Evolutionary conservation across 805 yeast genomes (phyloP).

Genomic region (Hanseniaspora lachancei): DNA sequence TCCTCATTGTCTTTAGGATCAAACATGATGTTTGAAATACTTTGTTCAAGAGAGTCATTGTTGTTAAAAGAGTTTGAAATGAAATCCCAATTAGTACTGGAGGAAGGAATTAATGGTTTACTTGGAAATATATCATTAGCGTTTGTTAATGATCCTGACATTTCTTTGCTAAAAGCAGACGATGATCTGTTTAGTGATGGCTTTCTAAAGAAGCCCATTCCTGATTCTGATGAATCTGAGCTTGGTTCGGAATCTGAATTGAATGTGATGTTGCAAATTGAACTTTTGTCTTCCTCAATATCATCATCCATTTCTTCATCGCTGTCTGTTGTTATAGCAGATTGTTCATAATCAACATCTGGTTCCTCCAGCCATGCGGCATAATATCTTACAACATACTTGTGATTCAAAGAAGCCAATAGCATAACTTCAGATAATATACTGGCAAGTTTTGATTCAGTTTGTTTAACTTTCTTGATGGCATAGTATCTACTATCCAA

Average conservation of each 20-base stretch:
- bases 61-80: conserved; percentile 45
- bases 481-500: conserved; percentile 94
- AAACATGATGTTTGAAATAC: conserved; percentile 11
- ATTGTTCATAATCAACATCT: conserved; percentile 25
- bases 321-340: conserved; percentile 23
- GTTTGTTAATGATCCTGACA: neutral
- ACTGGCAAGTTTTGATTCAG: conserved; percentile 62
- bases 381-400: conserved; percentile 88
- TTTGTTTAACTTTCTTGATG: conserved; percentile 76
- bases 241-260: conserved; percentile 19
- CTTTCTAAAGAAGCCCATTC: conserved; percentile 17
- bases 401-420: conserved; percentile 82
- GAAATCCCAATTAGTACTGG: conserved; percentile 42
- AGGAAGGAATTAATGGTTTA: neutral
- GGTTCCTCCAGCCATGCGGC: conserved; percentile 93
- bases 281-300: conserved; percentile 25
- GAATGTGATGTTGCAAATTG: conserved; percentile 24
- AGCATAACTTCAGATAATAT: conserved; percentile 85
- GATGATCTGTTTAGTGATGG: conserved; percentile 26
- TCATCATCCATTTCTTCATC: neutral
- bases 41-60: conserved; percentile 6
- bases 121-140: neutral
- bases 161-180: conserved; percentile 18
- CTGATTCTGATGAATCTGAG: neutral
- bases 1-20: conserved; percentile 6